These are phyloP conservation scores for Scheffersomyces stipitis DNA, from an alignment of 805 yeast genomes.

Conservation along the genomic window DNA sequence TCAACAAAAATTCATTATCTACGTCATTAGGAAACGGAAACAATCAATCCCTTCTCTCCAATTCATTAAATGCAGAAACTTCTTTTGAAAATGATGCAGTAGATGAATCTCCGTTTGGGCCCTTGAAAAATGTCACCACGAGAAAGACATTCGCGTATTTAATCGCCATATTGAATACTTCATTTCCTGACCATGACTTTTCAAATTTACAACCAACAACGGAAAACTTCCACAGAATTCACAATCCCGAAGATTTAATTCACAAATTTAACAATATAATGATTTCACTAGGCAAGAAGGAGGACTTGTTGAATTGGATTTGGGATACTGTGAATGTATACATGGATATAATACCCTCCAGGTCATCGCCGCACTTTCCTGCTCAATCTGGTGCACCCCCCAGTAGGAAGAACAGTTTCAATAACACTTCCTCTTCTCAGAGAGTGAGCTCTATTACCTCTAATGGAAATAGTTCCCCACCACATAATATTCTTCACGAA, in stretches of 20 bases:
- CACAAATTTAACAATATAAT: constrained; percentile 76
- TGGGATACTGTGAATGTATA: constrained; percentile 89
- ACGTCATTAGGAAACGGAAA: constrained; percentile 8
- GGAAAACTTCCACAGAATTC: constrained; percentile 41
- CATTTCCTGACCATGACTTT: constrained; percentile 96
- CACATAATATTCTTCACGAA: constrained; percentile 19
- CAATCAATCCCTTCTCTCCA: constrained; percentile 16
- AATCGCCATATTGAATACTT: constrained; percentile 85
- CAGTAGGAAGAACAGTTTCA: constrained; percentile 29
- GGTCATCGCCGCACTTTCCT: constrained; percentile 20
- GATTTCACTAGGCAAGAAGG: constrained; percentile 46
- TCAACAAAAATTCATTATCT: constrained; percentile 12
- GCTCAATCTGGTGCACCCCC: constrained; percentile 14
- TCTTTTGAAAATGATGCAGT: constrained; percentile 19
- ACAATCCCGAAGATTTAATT: constrained; percentile 47
- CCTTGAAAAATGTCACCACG: constrained; percentile 79
- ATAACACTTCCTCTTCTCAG: constrained; percentile 6
- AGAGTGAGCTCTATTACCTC: constrained; percentile 2
- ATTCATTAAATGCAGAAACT: constrained; percentile 20
- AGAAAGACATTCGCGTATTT: constrained; percentile 88
- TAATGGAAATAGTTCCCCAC: constrained; percentile 15
- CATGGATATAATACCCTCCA: constrained; percentile 58
- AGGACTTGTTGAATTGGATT: constrained; percentile 56
- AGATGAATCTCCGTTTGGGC: constrained; percentile 82
- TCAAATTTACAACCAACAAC: constrained; percentile 82